Evolutionary conservation across 2,329 filamentous ascomycete genomes (phyloP).

Genomic region (Rosellinia necatrix): DNA sequence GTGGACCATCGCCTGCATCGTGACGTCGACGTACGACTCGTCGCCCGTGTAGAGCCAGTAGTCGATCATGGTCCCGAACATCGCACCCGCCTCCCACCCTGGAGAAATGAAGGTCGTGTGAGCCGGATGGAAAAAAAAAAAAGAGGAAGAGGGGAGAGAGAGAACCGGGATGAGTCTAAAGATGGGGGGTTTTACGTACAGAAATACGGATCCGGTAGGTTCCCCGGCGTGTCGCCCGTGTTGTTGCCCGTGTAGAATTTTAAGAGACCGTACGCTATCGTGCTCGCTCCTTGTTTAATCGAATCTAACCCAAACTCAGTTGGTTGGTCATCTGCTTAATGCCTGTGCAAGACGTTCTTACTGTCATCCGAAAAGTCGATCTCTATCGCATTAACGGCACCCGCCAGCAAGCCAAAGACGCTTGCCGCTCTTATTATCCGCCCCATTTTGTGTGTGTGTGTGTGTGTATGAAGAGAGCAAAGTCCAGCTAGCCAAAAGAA

Average conservation of each 20-base stretch:
- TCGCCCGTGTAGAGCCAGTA: slow-evolving; percentile 76
- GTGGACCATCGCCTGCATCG: slow-evolving; percentile 62
- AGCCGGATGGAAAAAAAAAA: too few species aligned
- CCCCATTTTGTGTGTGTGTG: slow-evolving; percentile 29
- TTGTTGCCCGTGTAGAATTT: slow-evolving; percentile 55
- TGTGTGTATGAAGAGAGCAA: too few species aligned
- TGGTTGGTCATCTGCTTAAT: too few species aligned
- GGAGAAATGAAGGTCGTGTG: slow-evolving; percentile 22
- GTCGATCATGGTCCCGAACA: slow-evolving; percentile 73
- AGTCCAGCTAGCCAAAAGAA: slow-evolving; percentile 6
- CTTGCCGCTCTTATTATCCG: slow-evolving; percentile 32
- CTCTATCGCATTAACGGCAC: slow-evolving; percentile 37
- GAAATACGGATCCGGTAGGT: slow-evolving; percentile 65
- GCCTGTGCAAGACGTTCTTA: too few species aligned
- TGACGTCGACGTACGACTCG: slow-evolving; percentile 64
- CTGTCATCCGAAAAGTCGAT: slow-evolving; percentile 42
- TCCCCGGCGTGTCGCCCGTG: slow-evolving; percentile 62
- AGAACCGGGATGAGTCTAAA: too few species aligned
- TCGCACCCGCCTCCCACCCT: slow-evolving; percentile 75
- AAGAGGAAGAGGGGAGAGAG: too few species aligned
- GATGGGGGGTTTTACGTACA: slow-evolving; percentile 51
- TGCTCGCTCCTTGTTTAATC: slow-evolving; percentile 48
- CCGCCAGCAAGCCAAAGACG: slow-evolving; percentile 38
- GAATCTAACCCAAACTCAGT: slow-evolving; percentile 52
- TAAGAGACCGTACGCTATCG: slow-evolving; percentile 40